phyloP scores from a whole-genome alignment of 805 yeast species.

The Wickerhamiella spandovensis region DNA sequence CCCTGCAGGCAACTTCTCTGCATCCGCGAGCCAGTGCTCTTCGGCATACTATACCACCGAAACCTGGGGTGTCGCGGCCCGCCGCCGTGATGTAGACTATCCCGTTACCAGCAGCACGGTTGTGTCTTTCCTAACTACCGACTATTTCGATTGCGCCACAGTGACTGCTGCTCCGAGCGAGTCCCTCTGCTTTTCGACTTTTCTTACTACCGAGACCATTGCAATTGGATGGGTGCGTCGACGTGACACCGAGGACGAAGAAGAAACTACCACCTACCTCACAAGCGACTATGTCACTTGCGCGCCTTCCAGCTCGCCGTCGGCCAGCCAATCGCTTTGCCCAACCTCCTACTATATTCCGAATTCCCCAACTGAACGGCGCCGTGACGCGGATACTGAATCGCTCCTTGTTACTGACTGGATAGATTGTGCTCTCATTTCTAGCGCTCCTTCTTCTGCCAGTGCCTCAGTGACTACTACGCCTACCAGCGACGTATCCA shows the following conservation, averaged over 20 bases:
- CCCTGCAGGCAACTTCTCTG: too few species aligned
- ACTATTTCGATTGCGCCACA: not conserved
- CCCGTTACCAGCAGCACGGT: not conserved
- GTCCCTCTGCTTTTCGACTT: too few species aligned
- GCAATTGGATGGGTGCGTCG: too few species aligned
- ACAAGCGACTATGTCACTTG: not conserved
- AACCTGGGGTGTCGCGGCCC: not conserved
- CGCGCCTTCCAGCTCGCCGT: not conserved
- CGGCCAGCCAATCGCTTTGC: not conserved
- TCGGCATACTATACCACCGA: not conserved
- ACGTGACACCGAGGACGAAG: too few species aligned
- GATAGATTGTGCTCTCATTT: not conserved
- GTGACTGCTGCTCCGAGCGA: too few species aligned
- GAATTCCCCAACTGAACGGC: not conserved
- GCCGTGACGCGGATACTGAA: not conserved
- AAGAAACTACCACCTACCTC: not conserved
- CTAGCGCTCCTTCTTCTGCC: not conserved
- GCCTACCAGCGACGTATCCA: too few species aligned
- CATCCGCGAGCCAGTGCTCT: not conserved
- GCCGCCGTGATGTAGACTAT: not conserved
- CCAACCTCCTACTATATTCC: not conserved
- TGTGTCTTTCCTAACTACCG: not conserved
- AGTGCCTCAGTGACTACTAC: too few species aligned
- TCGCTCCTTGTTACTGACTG: not conserved
- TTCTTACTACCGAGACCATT: too few species aligned